phyloP scores from a whole-genome alignment of 108 stramenopile species.

The Stephanodiscus minutulus region DNA sequence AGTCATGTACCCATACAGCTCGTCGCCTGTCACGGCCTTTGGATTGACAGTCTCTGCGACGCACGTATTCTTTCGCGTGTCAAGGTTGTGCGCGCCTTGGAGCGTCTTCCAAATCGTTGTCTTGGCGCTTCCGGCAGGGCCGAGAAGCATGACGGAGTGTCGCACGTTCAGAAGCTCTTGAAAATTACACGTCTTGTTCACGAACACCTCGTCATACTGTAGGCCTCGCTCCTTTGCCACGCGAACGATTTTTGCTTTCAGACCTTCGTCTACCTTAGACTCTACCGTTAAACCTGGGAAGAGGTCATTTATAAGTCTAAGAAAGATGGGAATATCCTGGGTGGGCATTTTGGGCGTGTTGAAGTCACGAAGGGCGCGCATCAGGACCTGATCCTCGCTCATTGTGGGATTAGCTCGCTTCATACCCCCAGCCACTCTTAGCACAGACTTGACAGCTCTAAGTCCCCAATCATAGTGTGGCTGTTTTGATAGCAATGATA shows the following conservation, averaged over 20 bases:
- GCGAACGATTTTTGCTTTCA: slow-evolving; percentile 65
- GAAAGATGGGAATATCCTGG: slow-evolving; percentile 88
- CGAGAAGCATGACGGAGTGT: slow-evolving; percentile 91
- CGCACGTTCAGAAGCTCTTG: slow-evolving; percentile 91
- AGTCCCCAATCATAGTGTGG: slow-evolving; percentile 94
- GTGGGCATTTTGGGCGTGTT: slow-evolving; percentile 92
- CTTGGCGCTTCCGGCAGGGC: slow-evolving; percentile 89
- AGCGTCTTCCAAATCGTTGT: slow-evolving; percentile 93
- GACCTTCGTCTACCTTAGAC: slow-evolving; percentile 76
- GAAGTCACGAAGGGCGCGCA: slow-evolving; percentile 93
- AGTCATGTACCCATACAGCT: slow-evolving; percentile 95
- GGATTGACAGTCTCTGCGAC: slow-evolving; percentile 90
- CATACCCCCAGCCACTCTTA: slow-evolving; percentile 87
- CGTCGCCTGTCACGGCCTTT: slow-evolving; percentile 87
- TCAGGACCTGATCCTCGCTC: slow-evolving; percentile 85
- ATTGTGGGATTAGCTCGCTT: slow-evolving; percentile 88
- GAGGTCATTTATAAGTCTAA: slow-evolving; percentile 86
- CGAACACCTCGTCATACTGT: slow-evolving; percentile 72
- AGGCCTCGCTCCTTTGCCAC: slow-evolving; percentile 68
- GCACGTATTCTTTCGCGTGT: slow-evolving; percentile 76
- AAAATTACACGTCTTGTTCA: slow-evolving; percentile 77
- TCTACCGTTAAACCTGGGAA: slow-evolving; percentile 88
- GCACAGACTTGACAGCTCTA: slow-evolving; percentile 90
- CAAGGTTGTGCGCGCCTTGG: slow-evolving; percentile 80
- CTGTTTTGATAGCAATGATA: slow-evolving; percentile 86